Evolutionary conservation across 2,329 filamentous ascomycete species (phyloP).

Genomic region (Blastomyces percursus): DNA sequence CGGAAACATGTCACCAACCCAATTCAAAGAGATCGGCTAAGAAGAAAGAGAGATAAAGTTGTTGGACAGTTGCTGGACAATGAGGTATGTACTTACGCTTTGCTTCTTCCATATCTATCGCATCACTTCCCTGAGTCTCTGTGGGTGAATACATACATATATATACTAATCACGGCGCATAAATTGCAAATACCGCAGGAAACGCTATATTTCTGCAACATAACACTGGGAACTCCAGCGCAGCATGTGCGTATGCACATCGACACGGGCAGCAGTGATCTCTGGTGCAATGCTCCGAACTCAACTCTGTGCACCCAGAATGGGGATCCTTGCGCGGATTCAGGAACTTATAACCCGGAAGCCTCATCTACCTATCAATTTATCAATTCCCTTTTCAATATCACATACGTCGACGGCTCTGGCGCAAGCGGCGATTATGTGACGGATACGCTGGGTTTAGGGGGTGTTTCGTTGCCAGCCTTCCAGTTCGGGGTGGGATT

Average conservation of each 20-base stretch:
- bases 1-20: constrained; percentile 39
- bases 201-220: constrained; percentile 49
- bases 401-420: constrained; percentile 74
- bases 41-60: constrained; percentile 34
- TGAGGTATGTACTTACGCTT: constrained; percentile 28
- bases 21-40: constrained; percentile 36
- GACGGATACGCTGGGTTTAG: constrained; percentile 55
- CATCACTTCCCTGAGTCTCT: background rate
- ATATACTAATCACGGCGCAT: background rate
- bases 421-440: constrained; percentile 70
- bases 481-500: constrained; percentile 53
- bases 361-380: constrained; percentile 65
- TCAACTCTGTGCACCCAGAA: constrained; percentile 49
- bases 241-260: constrained; percentile 47
- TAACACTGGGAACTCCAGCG: constrained; percentile 46
- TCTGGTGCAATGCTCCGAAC: constrained; percentile 54
- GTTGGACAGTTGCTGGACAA: constrained; percentile 44
- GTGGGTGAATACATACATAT: background rate
- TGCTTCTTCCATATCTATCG: background rate
- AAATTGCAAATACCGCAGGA: constrained; percentile 23
- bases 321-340: constrained; percentile 44
- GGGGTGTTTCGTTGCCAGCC: constrained; percentile 37
- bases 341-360: constrained; percentile 59
- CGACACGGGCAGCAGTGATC: constrained; percentile 53
- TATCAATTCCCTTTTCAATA: constrained; percentile 69